phyloP scores from a whole-genome alignment of 257 asterid species.

The Rauvolfia tetraphylla region DNA sequence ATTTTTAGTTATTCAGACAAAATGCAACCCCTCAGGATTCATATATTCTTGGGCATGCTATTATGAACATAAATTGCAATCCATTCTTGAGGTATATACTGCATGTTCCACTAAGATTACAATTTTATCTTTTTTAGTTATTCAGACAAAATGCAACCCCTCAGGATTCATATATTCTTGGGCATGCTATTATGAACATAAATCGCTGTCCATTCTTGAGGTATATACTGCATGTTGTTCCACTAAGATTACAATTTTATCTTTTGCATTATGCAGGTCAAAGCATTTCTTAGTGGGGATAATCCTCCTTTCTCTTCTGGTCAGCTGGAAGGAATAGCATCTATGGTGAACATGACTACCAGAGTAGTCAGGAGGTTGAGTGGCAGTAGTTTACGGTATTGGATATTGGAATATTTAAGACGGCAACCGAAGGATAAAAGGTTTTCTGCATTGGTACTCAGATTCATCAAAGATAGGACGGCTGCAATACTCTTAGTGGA shows the following conservation, averaged over 20 bases:
- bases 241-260: conserved; percentile 18
- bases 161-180: background rate
- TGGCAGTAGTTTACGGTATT: conserved; percentile 73
- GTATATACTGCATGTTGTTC: background rate
- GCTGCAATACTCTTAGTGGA: conserved; percentile 81
- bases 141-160: background rate
- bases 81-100: background rate
- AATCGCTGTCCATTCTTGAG: background rate
- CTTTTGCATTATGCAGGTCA: conserved; percentile 47
- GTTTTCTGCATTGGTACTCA: conserved; percentile 78
- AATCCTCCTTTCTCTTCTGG: conserved; percentile 85
- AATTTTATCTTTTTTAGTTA: conserved; percentile 14
- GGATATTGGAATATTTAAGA: conserved; percentile 87
- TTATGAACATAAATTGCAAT: background rate
- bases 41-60: background rate
- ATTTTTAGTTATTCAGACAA: no score
- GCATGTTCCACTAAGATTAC: conserved; percentile 13
- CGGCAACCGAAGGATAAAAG: conserved; percentile 58
- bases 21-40: background rate
- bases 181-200: background rate
- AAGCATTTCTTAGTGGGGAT: conserved; percentile 87
- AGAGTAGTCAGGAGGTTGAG: conserved; percentile 65
- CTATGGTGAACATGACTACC: conserved; percentile 60
- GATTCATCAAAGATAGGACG: conserved; percentile 80
- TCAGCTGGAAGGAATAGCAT: conserved; percentile 81